Evolutionary conservation across 1,284 basidiomycete genomes (phyloP).

Genomic region (Chalciporus sp.): DNA sequence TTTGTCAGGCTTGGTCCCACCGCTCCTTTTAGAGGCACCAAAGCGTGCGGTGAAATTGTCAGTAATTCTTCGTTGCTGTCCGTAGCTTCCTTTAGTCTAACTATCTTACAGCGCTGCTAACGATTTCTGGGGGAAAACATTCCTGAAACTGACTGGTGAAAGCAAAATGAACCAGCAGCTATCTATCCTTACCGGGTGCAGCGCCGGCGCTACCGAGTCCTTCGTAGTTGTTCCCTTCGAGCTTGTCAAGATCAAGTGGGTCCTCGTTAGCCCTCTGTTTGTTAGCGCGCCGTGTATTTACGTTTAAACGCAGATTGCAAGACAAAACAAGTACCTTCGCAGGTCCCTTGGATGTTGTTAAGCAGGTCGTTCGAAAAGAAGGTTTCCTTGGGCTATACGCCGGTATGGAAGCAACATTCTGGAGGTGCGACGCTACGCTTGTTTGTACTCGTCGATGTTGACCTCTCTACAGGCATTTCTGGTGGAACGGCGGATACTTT

Average conservation of each 20-base stretch:
- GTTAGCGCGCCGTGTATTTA: slow-evolving; percentile 6
- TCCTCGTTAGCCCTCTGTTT: slow-evolving; percentile 1
- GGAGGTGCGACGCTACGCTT: slow-evolving; percentile 58
- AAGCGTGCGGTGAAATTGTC: slow-evolving; percentile 98
- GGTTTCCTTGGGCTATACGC: slow-evolving; percentile 86
- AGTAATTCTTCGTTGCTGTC: slow-evolving; percentile 26
- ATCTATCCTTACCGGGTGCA: slow-evolving; percentile 89
- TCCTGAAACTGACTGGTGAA: slow-evolving; percentile 61
- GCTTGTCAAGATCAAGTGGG: slow-evolving; percentile 91
- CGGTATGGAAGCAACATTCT: slow-evolving; percentile 96
- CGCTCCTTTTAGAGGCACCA: slow-evolving; percentile 93
- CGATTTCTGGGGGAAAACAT: slow-evolving; percentile 93
- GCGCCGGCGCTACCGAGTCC: slow-evolving; percentile 94
- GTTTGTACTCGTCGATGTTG: not conserved
- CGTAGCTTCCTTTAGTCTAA: not conserved
- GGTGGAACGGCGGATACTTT: slow-evolving; percentile 96
- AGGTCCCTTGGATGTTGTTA: slow-evolving; percentile 91
- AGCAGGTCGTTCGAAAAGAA: slow-evolving; percentile 73
- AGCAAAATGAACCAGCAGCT: slow-evolving; percentile 87
- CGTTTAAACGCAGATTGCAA: slow-evolving; percentile 63
- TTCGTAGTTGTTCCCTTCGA: slow-evolving; percentile 95
- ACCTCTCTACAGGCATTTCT: slow-evolving; percentile 60
- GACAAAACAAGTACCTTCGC: slow-evolving; percentile 88
- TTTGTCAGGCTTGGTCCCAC: slow-evolving; percentile 79
- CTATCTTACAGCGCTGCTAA: slow-evolving; percentile 65